Conservation (phyloP, 192 early-diverging fungal genomes). For the Podila clonocystis region DNA sequence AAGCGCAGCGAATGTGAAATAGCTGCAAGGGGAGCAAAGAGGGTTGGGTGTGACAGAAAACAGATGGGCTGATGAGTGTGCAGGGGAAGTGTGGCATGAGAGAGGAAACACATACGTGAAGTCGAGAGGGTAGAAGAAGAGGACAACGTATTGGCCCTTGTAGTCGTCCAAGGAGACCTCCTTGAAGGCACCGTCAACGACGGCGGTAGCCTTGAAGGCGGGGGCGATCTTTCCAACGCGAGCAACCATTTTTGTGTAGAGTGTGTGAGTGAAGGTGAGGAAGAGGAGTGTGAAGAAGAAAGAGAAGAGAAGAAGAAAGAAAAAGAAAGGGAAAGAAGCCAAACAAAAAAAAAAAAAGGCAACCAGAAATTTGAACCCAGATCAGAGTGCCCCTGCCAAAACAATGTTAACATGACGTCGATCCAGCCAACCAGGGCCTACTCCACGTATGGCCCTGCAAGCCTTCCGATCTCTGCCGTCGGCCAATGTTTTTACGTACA, state of each 20-base stretch:
- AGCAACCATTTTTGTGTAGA: slow-evolving; percentile 35
- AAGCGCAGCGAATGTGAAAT: not conserved
- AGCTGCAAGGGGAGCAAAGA: not conserved
- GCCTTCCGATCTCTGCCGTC: too few relatives aligned
- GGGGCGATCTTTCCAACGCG: slow-evolving; percentile 69
- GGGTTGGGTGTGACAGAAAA: not conserved
- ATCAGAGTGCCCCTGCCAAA: not conserved
- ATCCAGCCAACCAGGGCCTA: too few relatives aligned
- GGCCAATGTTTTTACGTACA: too few relatives aligned
- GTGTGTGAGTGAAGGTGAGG: not conserved
- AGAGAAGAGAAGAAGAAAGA: slow-evolving; percentile 6
- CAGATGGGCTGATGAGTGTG: not conserved
- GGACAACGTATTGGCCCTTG: slow-evolving; percentile 79
- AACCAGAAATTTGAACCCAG: not conserved
- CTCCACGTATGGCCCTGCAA: too few relatives aligned
- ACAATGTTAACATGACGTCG: too few relatives aligned
- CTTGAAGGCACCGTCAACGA: slow-evolving; percentile 78
- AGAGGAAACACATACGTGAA: slow-evolving; percentile 64
- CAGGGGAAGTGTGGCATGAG: not conserved
- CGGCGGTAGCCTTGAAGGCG: slow-evolving; percentile 70
- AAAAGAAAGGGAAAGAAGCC: not conserved
- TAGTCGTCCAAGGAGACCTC: slow-evolving; percentile 71
- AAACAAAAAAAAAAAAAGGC: not conserved
- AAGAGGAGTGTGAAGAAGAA: not conserved
- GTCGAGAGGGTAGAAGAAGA: slow-evolving; percentile 94